Base-by-base conservation (phyloP, 352 stramenopile genomes). In the Globisporangium carolinianum region DNA sequence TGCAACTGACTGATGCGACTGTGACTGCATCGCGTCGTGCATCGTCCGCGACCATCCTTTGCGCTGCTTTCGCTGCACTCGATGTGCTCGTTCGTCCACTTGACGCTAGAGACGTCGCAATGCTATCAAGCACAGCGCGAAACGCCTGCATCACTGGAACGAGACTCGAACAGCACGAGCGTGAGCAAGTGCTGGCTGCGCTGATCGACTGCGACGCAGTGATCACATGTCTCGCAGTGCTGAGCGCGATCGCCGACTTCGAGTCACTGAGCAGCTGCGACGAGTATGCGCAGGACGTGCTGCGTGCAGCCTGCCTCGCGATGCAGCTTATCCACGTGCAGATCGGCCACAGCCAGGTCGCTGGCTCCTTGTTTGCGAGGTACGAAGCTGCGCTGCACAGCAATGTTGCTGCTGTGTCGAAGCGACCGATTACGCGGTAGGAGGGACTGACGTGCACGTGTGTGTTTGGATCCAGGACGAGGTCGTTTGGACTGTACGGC, bases 131-230 rank as follows among this genome's bases (percentile, higher is more conserved):
- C 39, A n/a, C 12, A 36, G 10, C 35, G 1, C 6, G 17, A 46
- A 2, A 32, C 24, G 24, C 41, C 9, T 51, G 41, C 35, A 41
- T 47, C 45, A 53, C 8, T 41, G 43, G 35, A 38, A 55, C n/a
- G 4, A 37, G 8, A 35, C 66, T 71, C 12, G 39, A 47, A 11
- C 36, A 45, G 47, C 3, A 39, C 14, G 63, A 69, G 53, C 54
- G 58, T 17, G 65, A 79, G 42, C 71, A 61, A 48, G 9, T 85
- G 35, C 38, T 78, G 5, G 18, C 55, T 8, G 69, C 70, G 24
- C 37, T 85, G 41, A 38, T 79, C 38, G 74, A 81, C 56, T 79
- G 76, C 53, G 74, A 66, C 52, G 63, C 58, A 6, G 53, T 83
- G 32, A 67, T 65, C 51, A 73, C 73, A 6, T 68, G 72, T 43